These are phyloP conservation scores for Sclerotinia trifoliorum DNA, from an alignment of 2,329 filamentous ascomycete genomes.

Conservation along the genomic window DNA sequence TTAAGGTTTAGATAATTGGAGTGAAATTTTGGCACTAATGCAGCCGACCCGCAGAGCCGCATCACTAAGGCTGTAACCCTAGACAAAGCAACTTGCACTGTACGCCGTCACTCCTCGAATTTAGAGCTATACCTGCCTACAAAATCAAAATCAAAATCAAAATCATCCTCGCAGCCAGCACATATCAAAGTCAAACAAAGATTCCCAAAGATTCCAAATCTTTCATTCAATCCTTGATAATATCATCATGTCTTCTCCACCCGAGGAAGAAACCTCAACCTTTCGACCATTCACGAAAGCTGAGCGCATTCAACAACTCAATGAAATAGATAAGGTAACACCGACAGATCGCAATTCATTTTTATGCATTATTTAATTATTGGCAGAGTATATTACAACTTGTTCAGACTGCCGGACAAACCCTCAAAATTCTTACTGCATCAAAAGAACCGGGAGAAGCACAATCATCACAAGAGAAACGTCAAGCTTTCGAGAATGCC, in stretches of 20 bases:
- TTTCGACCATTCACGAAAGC: conserved; percentile 60
- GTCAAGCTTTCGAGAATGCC: conserved; percentile 55
- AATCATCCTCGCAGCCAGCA: background rate
- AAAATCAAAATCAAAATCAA: too few species aligned
- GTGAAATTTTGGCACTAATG: conserved; percentile 30
- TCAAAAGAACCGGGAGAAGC: conserved; percentile 36
- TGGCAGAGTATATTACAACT: conserved; percentile 45
- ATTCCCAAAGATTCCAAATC: background rate
- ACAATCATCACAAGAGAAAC: conserved; percentile 27
- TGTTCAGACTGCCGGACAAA: conserved; percentile 58
- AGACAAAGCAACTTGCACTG: background rate
- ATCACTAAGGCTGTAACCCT: conserved; percentile 14
- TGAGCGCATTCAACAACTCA: conserved; percentile 78
- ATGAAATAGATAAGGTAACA: conserved; percentile 70
- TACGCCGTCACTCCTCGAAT: background rate
- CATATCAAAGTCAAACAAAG: background rate
- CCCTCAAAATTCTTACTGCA: conserved; percentile 62
- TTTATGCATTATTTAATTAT: conserved; percentile 6
- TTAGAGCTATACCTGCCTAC: background rate
- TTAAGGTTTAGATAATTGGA: background rate
- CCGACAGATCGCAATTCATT: background rate
- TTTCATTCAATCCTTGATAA: background rate
- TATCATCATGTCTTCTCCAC: conserved; percentile 24
- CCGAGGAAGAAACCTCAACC: conserved; percentile 28
- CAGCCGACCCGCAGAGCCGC: conserved; percentile 37